Evolutionary conservation across 371 early-diverging fungal species (phyloP), one percentile per base, ranked within the genome.

Genomic region (Mortierella sp.): DNA sequence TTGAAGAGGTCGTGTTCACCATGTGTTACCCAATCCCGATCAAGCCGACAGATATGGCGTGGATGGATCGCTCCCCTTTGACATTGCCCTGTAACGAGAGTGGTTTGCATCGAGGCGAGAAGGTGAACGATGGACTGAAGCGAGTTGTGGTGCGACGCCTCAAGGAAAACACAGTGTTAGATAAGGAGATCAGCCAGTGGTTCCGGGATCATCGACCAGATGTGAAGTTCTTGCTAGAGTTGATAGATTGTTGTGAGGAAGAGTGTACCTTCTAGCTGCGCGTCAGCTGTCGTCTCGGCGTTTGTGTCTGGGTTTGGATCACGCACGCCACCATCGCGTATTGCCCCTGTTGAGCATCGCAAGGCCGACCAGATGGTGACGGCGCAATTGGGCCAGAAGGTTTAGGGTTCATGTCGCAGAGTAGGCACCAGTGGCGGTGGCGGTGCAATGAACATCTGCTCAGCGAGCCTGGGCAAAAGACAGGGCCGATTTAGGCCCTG

Each of bases 1-100:
- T 76, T n/a, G 76, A 76, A 27, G 64, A 76, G 46, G 39, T 76
- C 3, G 70, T 76, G 6, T 69, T 69, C 39, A 62, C 70, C n/a
- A 76, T 70, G 0, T 69, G 76, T 23, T 76, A 76, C 30, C 76
- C 76, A 21, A 65, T 76, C 48, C 76, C 76, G 31, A 57, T 76
- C 60, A 69, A 69, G 51, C 46, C 58, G 12, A 12, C 47, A 30
- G 76, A 76, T 24, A 61, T 76, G 58, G 49, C 18, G 19, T 69
- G 70, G 70, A 49, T 65, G 47, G 23, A 31, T 0, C 19, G 24
- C 6, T 34, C 34, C 10, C 10, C 34, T n/a, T n/a, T n/a, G n/a
- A n/a, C n/a, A n/a, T n/a, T n/a, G n/a, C n/a, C n/a, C 7, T 34
- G 34, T 34, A 10, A 34, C 4, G 34, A 34, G 34, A 23, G 34